These are phyloP conservation scores for Aspergillus brasiliensis DNA, from an alignment of 2,329 filamentous ascomycete species.

Conservation along the genomic window DNA sequence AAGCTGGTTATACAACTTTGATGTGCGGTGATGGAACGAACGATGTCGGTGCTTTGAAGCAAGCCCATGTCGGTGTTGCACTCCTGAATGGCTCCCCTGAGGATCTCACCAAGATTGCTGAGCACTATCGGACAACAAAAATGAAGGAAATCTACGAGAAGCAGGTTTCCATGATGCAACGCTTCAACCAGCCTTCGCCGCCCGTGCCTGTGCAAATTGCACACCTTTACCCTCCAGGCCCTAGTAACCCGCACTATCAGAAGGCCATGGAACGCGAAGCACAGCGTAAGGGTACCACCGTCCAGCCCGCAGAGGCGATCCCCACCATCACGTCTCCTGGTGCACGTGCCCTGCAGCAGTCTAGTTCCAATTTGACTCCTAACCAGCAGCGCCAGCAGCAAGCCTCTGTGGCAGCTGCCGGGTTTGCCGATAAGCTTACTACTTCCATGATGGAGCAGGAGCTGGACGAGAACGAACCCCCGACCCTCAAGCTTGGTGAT, in stretches of 20 bases:
- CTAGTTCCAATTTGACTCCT: constrained; percentile 51
- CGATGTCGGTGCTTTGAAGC: constrained; percentile 95
- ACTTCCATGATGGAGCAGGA: constrained; percentile 87
- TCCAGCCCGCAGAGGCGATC: constrained; percentile 53
- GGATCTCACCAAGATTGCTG: constrained; percentile 86
- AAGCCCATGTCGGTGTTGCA: constrained; percentile 95
- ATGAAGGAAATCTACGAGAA: constrained; percentile 99
- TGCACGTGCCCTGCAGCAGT: constrained; percentile 61
- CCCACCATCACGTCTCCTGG: constrained; percentile 69
- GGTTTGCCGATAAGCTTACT: constrained; percentile 83
- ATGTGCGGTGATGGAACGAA: constrained; percentile 99
- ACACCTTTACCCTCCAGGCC: constrained; percentile 89
- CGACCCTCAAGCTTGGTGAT: constrained; percentile 94
- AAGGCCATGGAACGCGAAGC: constrained; percentile 89
- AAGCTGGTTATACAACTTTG: constrained; percentile 94
- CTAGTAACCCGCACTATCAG: constrained; percentile 88
- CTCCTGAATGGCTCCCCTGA: constrained; percentile 92
- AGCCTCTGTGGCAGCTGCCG: constrained; percentile 70
- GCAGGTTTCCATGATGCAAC: constrained; percentile 84
- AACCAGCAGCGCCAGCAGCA: constrained; percentile 57
- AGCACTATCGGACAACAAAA: constrained; percentile 90
- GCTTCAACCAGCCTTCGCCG: constrained; percentile 92
- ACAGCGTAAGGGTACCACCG: constrained; percentile 70
- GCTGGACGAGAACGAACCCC: constrained; percentile 84
- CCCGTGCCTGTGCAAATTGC: constrained; percentile 91